Percentiles rank a stretch among this genome's conserved stretches.
Conservation (phyloP, 192 early-diverging fungal species). For the Coemansia biformis region DNA sequence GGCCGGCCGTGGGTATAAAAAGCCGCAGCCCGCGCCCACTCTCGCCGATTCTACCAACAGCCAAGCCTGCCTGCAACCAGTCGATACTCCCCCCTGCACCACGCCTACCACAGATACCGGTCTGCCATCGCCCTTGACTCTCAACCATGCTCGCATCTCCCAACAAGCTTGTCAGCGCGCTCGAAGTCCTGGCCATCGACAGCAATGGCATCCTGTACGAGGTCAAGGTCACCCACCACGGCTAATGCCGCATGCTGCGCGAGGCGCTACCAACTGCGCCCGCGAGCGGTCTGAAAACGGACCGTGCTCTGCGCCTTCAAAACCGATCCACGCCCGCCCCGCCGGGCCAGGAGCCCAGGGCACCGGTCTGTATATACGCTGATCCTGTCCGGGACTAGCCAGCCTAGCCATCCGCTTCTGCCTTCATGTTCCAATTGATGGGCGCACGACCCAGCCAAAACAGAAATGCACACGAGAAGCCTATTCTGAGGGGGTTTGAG, state of each 20-base stretch:
- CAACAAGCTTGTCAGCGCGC: slow-evolving; percentile 11
- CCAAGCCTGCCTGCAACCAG: neutral
- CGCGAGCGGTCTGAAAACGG: too few species aligned
- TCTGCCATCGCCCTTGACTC: neutral
- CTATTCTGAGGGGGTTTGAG: too few species aligned
- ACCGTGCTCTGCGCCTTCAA: neutral
- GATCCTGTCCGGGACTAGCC: too few species aligned
- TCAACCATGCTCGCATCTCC: slow-evolving; percentile 5
- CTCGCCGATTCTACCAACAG: neutral
- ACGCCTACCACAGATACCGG: neutral
- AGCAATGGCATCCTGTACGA: slow-evolving; percentile 19
- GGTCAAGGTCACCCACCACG: slow-evolving; percentile 12
- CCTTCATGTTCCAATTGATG: too few species aligned
- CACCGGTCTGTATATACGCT: too few species aligned
- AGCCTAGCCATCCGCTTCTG: too few species aligned
- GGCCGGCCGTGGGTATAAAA: neutral
- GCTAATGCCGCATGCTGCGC: neutral
- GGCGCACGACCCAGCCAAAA: too few species aligned
- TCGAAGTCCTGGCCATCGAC: slow-evolving; percentile 13
- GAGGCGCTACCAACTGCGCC: too few species aligned
- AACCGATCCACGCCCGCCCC: too few species aligned
- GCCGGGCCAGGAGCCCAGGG: too few species aligned
- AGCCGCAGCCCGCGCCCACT: neutral
- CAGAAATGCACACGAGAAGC: too few species aligned
- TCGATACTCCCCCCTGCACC: too few species aligned